Evolutionary conservation across 2,329 filamentous ascomycete species (phyloP), one percentile per base, ranked within the genome.

Genomic region (Penicillium olsonii): DNA sequence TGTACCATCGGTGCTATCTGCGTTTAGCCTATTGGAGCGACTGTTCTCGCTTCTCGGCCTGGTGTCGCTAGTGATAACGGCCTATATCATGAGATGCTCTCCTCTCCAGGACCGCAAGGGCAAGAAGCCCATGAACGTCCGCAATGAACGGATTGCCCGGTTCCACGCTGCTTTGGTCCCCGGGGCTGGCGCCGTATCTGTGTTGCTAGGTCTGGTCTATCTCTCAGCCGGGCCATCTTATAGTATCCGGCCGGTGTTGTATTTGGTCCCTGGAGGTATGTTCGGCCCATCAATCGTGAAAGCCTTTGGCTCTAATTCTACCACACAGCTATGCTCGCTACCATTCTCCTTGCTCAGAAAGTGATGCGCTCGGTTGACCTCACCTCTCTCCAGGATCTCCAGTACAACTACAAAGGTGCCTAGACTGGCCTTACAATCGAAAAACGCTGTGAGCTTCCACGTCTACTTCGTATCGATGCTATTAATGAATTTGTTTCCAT

Each of bases 341-440:
- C 60, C n/a, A 59, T 66, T 17, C 49, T 65, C 37, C 50, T 70
- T 22, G 70, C 64, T n/a, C 63, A 58, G 48, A 59, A 59, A 41
- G 51, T 66, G 4, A 72, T 74, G 66, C 52, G 62, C 33, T 72
- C 70, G 37, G 70, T 75, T 44, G 68, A 75, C 49, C 52, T 73
- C 9, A 59, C 59, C 12, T 52, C 66, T 29, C 66, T 75, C 31
- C 68, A 73, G 50, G 57, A 62, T 48, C 65, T 75, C 38, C 68
- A 66, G 33, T 75, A 75, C 52, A 65, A 65, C 26, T 73, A 71
- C 47, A 75, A 75, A 58, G 72, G 72, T 27, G 72, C 69, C 20
- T 72, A 66, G 42, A 12, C n/a, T n/a, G n/a, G n/a, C n/a, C n/a
- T n/a, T n/a, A n/a, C n/a, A n/a, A n/a, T n/a, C n/a, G n/a, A n/a